These are phyloP conservation scores for Candida ovalis DNA, from an alignment of 805 yeast species.

Conservation along the genomic window DNA sequence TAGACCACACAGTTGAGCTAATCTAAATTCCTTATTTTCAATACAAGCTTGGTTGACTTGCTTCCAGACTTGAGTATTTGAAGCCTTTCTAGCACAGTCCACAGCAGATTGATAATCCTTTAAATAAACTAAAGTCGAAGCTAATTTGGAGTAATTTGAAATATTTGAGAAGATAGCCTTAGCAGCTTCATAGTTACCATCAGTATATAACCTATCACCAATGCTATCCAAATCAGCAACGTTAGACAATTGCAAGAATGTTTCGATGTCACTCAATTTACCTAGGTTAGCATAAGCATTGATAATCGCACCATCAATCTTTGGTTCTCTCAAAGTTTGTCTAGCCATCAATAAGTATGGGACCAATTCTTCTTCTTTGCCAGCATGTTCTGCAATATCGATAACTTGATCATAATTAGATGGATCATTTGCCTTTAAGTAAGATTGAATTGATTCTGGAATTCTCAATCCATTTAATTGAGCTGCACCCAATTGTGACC, in stretches of 20 bases:
- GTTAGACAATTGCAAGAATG: conserved; percentile 77
- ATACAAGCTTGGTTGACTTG: conserved; percentile 96
- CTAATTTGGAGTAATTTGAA: conserved; percentile 92
- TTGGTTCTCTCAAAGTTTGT: conserved; percentile 83
- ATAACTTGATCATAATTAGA: conserved; percentile 86
- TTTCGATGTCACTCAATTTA: conserved; percentile 76
- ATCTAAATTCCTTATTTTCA: conserved; percentile 88
- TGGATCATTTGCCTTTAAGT: conserved; percentile 89
- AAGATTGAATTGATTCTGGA: conserved; percentile 87
- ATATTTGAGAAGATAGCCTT: conserved; percentile 80
- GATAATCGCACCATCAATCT: conserved; percentile 88
- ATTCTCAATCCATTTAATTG: conserved; percentile 91
- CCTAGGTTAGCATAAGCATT: conserved; percentile 80
- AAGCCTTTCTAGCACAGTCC: conserved; percentile 97
- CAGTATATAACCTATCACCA: conserved; percentile 86
- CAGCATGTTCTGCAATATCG: conserved; percentile 93
- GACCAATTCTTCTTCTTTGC: conserved; percentile 90
- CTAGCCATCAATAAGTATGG: conserved; percentile 90
- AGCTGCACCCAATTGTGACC: conserved; percentile 95
- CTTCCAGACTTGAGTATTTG: conserved; percentile 92
- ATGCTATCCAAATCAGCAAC: conserved; percentile 89
- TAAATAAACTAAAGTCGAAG: conserved; percentile 91
- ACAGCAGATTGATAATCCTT: conserved; percentile 95
- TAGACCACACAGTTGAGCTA: conserved; percentile 98
- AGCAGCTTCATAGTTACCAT: conserved; percentile 86